Base-by-base conservation (phyloP, 352 stramenopile genomes). In the Pythium myriotylum region DNA sequence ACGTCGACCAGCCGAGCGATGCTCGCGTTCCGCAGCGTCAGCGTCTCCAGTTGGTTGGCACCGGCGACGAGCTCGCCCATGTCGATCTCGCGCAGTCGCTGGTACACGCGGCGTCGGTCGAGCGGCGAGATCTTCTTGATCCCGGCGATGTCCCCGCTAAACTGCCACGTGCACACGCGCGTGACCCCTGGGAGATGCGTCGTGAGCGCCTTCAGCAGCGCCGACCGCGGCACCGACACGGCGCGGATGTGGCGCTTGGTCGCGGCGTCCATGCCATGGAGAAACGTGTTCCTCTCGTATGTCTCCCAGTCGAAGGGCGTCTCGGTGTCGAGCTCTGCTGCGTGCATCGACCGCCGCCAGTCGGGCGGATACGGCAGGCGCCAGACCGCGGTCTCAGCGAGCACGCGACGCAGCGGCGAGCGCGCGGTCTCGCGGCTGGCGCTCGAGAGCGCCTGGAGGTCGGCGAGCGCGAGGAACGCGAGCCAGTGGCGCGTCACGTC, bases 391-490 rank as follows among this genome's bases (percentile, higher is more conserved):
- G 42, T 29, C 37, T 23, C 33, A 20, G 16, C 43, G 22, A 62
- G 26, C 2, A 23, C 1, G 32, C 5, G 42, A 10, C 54, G 54
- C 17, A 62, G 22, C 14, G 42, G 27, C 20, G 43, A 39, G 20
- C 26, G 37, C 9, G 40, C 10, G 19, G 19, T 24, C 0, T 7
- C 13, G 14, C 43, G 42, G 23, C 54, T 62, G 16, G 37, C 29
- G 20, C 32, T 54, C 0, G 54, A 54, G 32, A 62, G 42, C 12
- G 43, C 17, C 54, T 54, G 52, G 29, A 62, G 29, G 32, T 62
- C 54, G 16, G 52, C 54, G 7, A 62, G 42, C 54, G 54, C 29
- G 19, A 62, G 43, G 33, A 62, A 62, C 32, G 42, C 32, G 20
- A 62, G 42, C 54, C 32, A 53, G 14, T 62, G 33, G 43, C 29